Evolutionary conservation across 108 stramenopile genomes (phyloP).

Genomic region (Aurantiochytrium sp.): DNA sequence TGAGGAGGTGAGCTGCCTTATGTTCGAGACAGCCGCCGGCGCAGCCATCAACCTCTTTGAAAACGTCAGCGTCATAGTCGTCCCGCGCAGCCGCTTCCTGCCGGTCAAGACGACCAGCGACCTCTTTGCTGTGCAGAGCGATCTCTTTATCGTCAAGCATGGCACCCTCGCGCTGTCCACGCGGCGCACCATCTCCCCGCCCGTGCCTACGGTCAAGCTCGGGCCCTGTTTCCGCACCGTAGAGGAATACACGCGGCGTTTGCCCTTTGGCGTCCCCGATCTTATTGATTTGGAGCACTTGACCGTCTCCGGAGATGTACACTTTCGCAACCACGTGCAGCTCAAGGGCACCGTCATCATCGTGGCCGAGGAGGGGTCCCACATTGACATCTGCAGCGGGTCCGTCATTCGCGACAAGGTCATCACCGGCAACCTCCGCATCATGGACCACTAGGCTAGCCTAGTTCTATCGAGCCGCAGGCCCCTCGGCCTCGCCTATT

Average conservation of each 20-base stretch:
- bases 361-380: conserved; percentile 55
- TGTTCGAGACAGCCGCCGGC: conserved; percentile 98
- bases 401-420: conserved; percentile 56
- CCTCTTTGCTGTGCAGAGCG: conserved; percentile 75
- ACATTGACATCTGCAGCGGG: conserved; percentile 58
- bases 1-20: conserved; percentile 47
- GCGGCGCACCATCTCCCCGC: not conserved
- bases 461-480: not conserved
- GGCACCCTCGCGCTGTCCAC: not conserved
- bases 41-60: conserved; percentile 96
- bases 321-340: conserved; percentile 50
- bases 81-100: conserved; percentile 93
- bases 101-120: conserved; percentile 99
- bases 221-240: conserved; percentile 50
- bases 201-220: conserved; percentile 52
- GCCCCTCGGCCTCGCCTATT: too few relatives aligned
- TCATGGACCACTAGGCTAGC: conserved; percentile 50
- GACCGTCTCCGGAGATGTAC: conserved; percentile 55
- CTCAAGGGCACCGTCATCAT: conserved; percentile 62
- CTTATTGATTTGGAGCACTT: conserved; percentile 57
- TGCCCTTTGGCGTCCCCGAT: conserved; percentile 55
- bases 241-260: conserved; percentile 42
- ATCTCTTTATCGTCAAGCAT: conserved; percentile 31
- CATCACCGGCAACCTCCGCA: conserved; percentile 57
- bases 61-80: conserved; percentile 83